Conservation (phyloP, 345 rosid species). For the Eucalyptus pauciflora region DNA sequence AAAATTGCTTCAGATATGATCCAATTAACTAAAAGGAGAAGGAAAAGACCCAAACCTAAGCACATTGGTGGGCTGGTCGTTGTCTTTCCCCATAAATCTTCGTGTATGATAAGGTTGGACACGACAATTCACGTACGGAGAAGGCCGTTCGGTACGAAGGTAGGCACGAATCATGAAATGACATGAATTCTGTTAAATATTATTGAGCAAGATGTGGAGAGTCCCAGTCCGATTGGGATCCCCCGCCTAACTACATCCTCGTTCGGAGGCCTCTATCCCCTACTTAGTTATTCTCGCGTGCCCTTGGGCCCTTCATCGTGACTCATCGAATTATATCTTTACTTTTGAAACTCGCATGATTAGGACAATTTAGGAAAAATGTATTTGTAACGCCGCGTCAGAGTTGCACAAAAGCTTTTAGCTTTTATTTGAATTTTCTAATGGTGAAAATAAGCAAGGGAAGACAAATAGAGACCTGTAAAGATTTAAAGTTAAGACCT, state of each 20-base stretch:
- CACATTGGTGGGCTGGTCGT: neutral
- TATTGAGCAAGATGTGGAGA: neutral
- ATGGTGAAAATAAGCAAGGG: too few species aligned
- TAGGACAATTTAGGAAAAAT: neutral
- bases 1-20: neutral
- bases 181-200: neutral
- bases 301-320: too few species aligned
- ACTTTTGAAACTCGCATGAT: neutral
- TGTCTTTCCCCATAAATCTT: neutral
- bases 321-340: neutral
- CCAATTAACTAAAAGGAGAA: neutral
- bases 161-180: neutral
- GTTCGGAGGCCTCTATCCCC: neutral
- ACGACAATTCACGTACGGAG: neutral
- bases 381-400: too few species aligned
- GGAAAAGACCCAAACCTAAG: neutral
- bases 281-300: neutral
- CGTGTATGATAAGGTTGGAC: neutral
- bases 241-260: neutral
- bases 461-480: fast-evolving
- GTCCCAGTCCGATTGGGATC: neutral
- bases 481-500: too few species aligned
- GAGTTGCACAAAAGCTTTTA: too few species aligned
- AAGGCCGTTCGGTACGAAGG: neutral
- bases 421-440: too few species aligned